These are phyloP conservation scores for Metschnikowia kofuensis DNA, from an alignment of 805 yeast genomes.

Conservation along the genomic window DNA sequence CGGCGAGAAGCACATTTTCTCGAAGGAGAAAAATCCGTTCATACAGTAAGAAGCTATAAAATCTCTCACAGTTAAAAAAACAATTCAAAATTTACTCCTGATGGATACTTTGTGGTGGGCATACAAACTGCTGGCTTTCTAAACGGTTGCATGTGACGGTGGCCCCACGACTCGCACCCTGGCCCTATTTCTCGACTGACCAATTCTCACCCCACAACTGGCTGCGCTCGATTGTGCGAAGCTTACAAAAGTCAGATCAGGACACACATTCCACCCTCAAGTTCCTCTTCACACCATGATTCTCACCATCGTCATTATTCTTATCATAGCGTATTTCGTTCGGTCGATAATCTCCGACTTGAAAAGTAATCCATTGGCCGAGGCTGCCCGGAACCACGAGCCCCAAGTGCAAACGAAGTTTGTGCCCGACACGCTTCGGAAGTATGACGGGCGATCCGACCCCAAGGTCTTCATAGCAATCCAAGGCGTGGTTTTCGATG, in stretches of 20 bases:
- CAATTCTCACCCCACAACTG: constrained; percentile 8
- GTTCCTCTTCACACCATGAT: constrained; percentile 13
- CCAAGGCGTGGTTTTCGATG: constrained; percentile 84
- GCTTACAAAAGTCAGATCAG: not conserved
- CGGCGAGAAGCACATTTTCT: no score
- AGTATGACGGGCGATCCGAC: constrained; percentile 78
- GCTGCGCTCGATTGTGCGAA: not conserved
- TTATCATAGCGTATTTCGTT: constrained; percentile 31
- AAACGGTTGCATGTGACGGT: not conserved
- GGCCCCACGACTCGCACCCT: not conserved
- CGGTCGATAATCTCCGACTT: constrained; percentile 27
- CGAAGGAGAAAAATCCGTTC: no score
- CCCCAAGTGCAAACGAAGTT: constrained; percentile 50
- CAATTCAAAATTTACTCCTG: no score
- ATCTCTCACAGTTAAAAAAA: no score
- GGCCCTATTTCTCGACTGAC: constrained; percentile 1
- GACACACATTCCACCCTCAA: no score
- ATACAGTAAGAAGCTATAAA: no score
- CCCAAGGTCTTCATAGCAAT: constrained; percentile 82
- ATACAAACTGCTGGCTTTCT: no score
- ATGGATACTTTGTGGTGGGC: no score
- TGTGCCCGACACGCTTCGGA: constrained; percentile 71
- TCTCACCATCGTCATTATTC: constrained; percentile 29
- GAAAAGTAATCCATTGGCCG: constrained; percentile 27
- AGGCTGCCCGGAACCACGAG: constrained; percentile 20